Conservation (phyloP, 2,329 filamentous ascomycete genomes). For the Paraphoma sp. region DNA sequence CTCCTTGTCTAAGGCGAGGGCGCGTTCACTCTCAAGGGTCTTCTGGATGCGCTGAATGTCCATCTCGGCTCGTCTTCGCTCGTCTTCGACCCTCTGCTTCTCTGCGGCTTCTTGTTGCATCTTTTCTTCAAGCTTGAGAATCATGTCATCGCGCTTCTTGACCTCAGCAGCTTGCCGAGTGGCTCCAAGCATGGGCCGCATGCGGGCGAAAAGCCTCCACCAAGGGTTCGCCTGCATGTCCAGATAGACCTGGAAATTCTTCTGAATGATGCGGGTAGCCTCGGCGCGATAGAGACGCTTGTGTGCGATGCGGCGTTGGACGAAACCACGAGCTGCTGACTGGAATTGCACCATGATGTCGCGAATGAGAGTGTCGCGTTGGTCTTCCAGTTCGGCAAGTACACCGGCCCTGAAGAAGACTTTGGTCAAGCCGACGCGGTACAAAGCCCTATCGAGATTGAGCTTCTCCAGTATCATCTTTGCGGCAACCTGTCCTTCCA, state of each 20-base stretch:
- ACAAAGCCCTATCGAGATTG: slow-evolving; percentile 82
- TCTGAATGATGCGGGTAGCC: slow-evolving; percentile 91
- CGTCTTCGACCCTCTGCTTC: slow-evolving; percentile 84
- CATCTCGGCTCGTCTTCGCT: slow-evolving; percentile 82
- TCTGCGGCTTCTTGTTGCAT: slow-evolving; percentile 78
- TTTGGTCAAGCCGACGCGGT: slow-evolving; percentile 93
- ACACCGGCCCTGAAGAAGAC: slow-evolving; percentile 98
- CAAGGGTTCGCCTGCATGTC: slow-evolving; percentile 91
- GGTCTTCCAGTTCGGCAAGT: slow-evolving; percentile 94
- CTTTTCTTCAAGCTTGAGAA: slow-evolving; percentile 83
- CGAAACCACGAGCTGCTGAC: slow-evolving; percentile 87
- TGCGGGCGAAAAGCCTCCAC: slow-evolving; percentile 94
- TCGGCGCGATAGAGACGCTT: slow-evolving; percentile 95
- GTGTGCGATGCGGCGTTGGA: slow-evolving; percentile 84
- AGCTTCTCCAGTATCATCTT: slow-evolving; percentile 89
- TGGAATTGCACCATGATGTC: slow-evolving; percentile 96
- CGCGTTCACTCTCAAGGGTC: slow-evolving; percentile 91
- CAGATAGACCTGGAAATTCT: slow-evolving; percentile 91
- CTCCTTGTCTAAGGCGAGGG: slow-evolving; percentile 96
- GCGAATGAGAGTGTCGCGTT: slow-evolving; percentile 88
- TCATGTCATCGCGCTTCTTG: slow-evolving; percentile 93
- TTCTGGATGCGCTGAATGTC: slow-evolving; percentile 92
- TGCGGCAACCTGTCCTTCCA: slow-evolving; percentile 87
- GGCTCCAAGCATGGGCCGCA: slow-evolving; percentile 92
- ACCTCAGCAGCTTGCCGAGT: slow-evolving; percentile 92